These are phyloP conservation scores for Colletotrichum caudatum DNA, from an alignment of 2,329 filamentous ascomycete genomes.

Conservation along the genomic window DNA sequence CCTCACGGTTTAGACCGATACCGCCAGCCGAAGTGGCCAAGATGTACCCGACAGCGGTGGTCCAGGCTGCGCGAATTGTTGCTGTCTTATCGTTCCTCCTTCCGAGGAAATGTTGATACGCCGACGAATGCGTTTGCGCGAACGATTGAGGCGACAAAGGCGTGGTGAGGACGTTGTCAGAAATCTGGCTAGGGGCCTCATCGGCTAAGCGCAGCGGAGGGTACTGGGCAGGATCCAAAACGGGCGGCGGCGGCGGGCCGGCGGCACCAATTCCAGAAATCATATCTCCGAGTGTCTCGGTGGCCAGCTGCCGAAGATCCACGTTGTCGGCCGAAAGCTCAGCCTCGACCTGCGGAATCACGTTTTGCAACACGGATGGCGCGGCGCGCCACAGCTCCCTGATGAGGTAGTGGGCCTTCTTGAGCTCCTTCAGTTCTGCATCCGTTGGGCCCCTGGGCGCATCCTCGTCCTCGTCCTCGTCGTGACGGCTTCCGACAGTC, in stretches of 20 bases:
- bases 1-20: constrained; percentile 85
- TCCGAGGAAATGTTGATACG: constrained; percentile 87
- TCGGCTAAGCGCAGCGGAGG: constrained; percentile 78
- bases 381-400: constrained; percentile 94
- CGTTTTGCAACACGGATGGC: constrained; percentile 88
- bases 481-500: constrained; percentile 68
- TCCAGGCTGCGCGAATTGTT: constrained; percentile 87
- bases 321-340: constrained; percentile 92
- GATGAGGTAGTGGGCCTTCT: constrained; percentile 89
- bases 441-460: constrained; percentile 75
- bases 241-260: constrained; percentile 79
- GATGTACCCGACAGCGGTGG: constrained; percentile 84
- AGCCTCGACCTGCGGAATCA: constrained; percentile 92
- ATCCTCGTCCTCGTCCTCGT: constrained; percentile 74
- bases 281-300: constrained; percentile 95
- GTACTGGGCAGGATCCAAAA: constrained; percentile 85
- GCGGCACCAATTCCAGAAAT: constrained; percentile 93
- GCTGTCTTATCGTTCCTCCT: constrained; percentile 88
- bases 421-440: constrained; percentile 86
- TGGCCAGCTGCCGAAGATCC: constrained; percentile 86
- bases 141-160: constrained; percentile 92
- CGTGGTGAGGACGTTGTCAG: constrained; percentile 77
- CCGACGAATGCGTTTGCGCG: constrained; percentile 79
- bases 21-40: constrained; percentile 91
- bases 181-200: constrained; percentile 62